Evolutionary conservation across 78 protist genomes (phyloP), one percentile per base, ranked within the genome.

Genomic region (Guillardia theta): DNA sequence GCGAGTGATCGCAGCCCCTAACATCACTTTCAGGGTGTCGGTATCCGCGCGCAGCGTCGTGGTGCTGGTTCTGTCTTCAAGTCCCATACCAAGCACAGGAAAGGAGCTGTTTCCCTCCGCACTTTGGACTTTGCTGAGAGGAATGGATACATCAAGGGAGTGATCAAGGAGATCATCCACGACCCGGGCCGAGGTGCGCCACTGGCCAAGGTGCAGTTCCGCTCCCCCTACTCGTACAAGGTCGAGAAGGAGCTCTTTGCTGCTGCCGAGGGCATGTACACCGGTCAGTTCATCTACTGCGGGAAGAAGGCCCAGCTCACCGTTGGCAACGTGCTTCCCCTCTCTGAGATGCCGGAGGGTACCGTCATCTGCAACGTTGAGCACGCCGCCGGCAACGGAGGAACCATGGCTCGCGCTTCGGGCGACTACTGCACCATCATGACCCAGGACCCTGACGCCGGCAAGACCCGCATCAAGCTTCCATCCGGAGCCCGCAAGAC

Each of bases 121-220:
- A 36, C 96, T 33, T 58, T 98, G 54, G 99, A 99, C 97, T 98
- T 48, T 92, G 98, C 98, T 33, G 99, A 99, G 98, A 95, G 99
- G 36, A 64, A 98, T 45, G 99, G 99, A 39, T 99, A 96, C 97
- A 58, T 99, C 93, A 70, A 92, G 54, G 97, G 97, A 37, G 93
- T 98, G 78, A 97, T 98, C 39, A 94, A 80, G 70, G 98, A 98
- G 48, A 98, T 99, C 96, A 96, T 98, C 95, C 99, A 99, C 98
- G 99, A 99, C 83, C 98, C 99, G 62, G 99, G 99, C 0, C 78
- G 99, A 93, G 99, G 99, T 88, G 99, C 99, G 41, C 99, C 99
- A 45, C 96, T 99, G 15, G 99, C 99, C 48, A 88, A 41, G 77
- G 98, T 99, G 88, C 94, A 93, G 93, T 99, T 99, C 99, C 98